Percentiles rank a stretch among this genome's conserved stretches.
Conservation (phyloP, 2,329 filamentous ascomycete species). For the Aspergillus ustus region DNA sequence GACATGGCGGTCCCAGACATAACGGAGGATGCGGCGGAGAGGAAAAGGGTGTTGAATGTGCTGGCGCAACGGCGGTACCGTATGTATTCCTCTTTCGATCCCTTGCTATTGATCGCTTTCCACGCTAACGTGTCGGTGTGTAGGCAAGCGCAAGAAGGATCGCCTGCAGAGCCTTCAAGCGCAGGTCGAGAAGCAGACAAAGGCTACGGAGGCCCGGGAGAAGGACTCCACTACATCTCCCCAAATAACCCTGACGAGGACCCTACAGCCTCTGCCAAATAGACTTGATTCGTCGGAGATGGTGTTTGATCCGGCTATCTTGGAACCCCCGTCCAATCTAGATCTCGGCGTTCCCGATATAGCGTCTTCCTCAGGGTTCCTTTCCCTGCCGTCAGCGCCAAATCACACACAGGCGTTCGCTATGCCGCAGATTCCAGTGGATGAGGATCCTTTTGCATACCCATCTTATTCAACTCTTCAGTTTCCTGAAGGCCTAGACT, state of each 20-base stretch:
- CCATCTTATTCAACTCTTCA: not conserved
- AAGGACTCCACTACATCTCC: not conserved
- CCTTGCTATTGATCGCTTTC: not conserved
- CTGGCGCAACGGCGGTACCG: constrained; percentile 60
- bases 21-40: constrained; percentile 54
- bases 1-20: constrained; percentile 18
- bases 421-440: not conserved
- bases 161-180: constrained; percentile 23
- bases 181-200: constrained; percentile 10
- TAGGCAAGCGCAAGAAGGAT: constrained; percentile 25
- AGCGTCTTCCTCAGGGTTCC: not conserved
- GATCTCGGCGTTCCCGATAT: not conserved
- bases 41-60: constrained; percentile 60
- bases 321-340: not conserved
- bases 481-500: not conserved
- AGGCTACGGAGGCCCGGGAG: not conserved
- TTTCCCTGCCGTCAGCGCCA: constrained; percentile 6
- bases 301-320: not conserved
- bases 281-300: not conserved
- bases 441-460: not conserved
- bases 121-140: not conserved
- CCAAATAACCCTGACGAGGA: not conserved
- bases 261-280: not conserved
- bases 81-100: constrained; percentile 13
- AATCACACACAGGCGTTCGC: not conserved